Evolutionary conservation across 495 filamentous ascomycete genomes (phyloP), one percentile per base, ranked within the genome.

Genomic region (Talaromyces nanjingensis): DNA sequence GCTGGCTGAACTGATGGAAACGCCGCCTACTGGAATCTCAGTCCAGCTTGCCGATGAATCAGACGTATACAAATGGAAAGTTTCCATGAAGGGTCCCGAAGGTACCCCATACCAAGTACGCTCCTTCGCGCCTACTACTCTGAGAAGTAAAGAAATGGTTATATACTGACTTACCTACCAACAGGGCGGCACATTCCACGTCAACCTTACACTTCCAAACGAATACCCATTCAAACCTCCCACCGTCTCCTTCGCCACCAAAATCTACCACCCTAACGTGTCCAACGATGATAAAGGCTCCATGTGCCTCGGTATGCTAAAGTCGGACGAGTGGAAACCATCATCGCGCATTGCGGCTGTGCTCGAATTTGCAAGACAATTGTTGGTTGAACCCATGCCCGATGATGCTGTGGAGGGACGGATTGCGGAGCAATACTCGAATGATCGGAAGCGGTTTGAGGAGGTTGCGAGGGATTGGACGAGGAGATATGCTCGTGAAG

Each of bases 201-300:
- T 98, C 20, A 80, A 87, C 56, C 79, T 97, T 64, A 82, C 74
- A 20, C 86, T 98, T 4, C 94, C 94, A 20, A 77, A 75, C 64
- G 89, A 94, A 66, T 98, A 98, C 80, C 94, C 94, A 9, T 98
- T 98, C 87, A 96, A 96, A 70, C 87, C 94, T 4, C 96, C 96
- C 0, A 81, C 79, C 37, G 83, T 98, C 66, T 87, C 80, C 68
- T 98, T 98, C 85, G 82, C 84, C 59, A 98, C 94, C 45, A 96
- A 94, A 72, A 91, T 98, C 78, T 98, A 96, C 81, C 94, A 98
- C 82, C 96, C 96, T 14, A 98, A 98, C 77, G 87, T 98, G 54
- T 92, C 90, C 71, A 97, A 97, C 81, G 96, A 98, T 75, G 88
- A 87, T 67, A 89, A 89, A 63, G 94, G 94, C 8, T 86, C 81